Percentiles rank a stretch among this genome's conserved stretches.
phyloP scores from a whole-genome alignment of 129 eudicot species.

The Flaveria brownii region DNA sequence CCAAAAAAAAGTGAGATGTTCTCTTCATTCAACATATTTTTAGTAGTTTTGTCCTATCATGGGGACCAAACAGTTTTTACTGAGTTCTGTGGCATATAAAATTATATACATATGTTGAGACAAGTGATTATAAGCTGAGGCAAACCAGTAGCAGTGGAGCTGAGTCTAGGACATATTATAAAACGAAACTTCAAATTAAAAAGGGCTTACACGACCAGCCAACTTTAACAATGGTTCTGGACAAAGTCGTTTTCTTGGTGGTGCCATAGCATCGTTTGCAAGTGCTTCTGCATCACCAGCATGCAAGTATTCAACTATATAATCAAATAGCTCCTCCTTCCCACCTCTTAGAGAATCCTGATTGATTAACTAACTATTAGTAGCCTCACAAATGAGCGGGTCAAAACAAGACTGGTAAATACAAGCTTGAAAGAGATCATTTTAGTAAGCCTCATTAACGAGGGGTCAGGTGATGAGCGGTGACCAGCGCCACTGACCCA shows the following conservation, averaged over 20 bases:
- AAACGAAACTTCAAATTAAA: conserved; percentile 34
- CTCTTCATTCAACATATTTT: neutral
- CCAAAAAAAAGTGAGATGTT: too few relatives aligned
- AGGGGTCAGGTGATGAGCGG: too few relatives aligned
- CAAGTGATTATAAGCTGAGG: neutral
- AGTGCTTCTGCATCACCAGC: conserved; percentile 80
- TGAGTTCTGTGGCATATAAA: neutral
- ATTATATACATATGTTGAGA: neutral
- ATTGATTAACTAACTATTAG: conserved; percentile 6
- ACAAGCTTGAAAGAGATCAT: too few relatives aligned
- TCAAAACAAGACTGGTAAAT: neutral
- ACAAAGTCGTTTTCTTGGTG: conserved; percentile 73
- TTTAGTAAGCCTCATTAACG: too few relatives aligned
- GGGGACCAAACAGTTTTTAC: too few relatives aligned
- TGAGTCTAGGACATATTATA: neutral
- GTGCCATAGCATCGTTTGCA: conserved; percentile 79
- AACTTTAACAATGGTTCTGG: conserved; percentile 70
- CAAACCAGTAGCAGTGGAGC: neutral
- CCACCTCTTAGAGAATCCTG: conserved; percentile 99
- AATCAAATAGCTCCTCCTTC: conserved; percentile 82
- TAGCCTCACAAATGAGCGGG: neutral
- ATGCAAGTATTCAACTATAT: conserved; percentile 59
- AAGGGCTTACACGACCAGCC: conserved; percentile 86
- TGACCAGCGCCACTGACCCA: neutral
- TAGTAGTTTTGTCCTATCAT: neutral